A percentile compares a stretch with the other conserved stretches of the same genome.
Conservation (phyloP, 2,329 filamentous ascomycete genomes). For the Bipolaris sorokiniana region DNA sequence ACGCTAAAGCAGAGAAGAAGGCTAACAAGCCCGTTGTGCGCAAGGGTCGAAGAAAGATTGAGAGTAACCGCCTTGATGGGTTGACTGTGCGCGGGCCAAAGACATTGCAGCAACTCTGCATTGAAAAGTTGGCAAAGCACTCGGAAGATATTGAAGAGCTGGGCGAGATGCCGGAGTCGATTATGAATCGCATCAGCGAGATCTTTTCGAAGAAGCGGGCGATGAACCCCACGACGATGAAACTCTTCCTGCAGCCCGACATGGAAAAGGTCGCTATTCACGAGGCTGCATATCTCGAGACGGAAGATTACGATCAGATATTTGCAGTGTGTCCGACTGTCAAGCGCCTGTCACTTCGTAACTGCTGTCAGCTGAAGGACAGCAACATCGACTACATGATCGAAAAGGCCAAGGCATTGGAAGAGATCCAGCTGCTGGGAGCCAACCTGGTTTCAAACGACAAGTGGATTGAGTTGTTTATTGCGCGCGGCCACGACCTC, state of each 20-base stretch:
- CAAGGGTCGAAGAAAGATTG: slow-evolving; percentile 73
- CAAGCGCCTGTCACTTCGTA: slow-evolving; percentile 74
- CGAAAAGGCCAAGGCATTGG: slow-evolving; percentile 71
- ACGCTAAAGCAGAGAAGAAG: slow-evolving; percentile 66
- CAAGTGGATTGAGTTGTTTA: slow-evolving; percentile 75
- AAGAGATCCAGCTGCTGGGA: slow-evolving; percentile 78
- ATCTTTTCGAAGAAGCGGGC: slow-evolving; percentile 69
- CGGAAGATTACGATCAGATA: slow-evolving; percentile 79
- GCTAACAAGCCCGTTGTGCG: slow-evolving; percentile 63
- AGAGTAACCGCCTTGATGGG: slow-evolving; percentile 86
- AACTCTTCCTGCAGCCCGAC: slow-evolving; percentile 60
- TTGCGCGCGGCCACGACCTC: slow-evolving; percentile 68
- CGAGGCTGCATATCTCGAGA: slow-evolving; percentile 69
- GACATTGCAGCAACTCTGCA: slow-evolving; percentile 68
- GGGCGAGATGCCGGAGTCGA: slow-evolving; percentile 64
- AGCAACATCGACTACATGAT: slow-evolving; percentile 80
- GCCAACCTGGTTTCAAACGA: slow-evolving; percentile 81
- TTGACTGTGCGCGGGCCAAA: slow-evolving; percentile 69
- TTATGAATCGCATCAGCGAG: slow-evolving; percentile 65
- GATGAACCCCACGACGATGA: slow-evolving; percentile 59
- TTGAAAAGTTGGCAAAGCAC: slow-evolving; percentile 67
- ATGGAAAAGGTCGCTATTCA: slow-evolving; percentile 64
- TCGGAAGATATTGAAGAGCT: slow-evolving; percentile 69
- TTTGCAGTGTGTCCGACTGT: slow-evolving; percentile 76
- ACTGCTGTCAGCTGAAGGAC: slow-evolving; percentile 92